Evolutionary conservation across 1,139 yeast species (phyloP).

Genomic region (Sugiyamaella novakii): DNA sequence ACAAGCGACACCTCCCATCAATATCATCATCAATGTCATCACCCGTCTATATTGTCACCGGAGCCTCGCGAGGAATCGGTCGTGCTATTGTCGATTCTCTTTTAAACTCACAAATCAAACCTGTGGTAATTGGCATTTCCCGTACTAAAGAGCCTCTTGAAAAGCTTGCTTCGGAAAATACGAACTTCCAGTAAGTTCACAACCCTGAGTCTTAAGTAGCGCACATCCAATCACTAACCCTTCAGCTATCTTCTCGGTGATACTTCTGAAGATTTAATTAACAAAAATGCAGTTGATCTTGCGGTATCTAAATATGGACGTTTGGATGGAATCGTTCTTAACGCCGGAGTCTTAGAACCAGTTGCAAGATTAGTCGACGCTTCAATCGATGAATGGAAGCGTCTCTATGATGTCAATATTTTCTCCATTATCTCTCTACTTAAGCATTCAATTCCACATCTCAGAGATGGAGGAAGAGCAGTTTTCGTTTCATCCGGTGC

Average conservation of each 20-base stretch:
- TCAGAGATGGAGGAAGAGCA: conserved; percentile 60
- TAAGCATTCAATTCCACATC: conserved; percentile 53
- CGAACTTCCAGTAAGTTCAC: conserved; percentile 47
- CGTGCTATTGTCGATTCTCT: conserved; percentile 62
- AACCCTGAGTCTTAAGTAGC: neutral
- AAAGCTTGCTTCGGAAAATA: conserved; percentile 42
- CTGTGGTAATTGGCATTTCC: conserved; percentile 71
- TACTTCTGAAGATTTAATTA: conserved; percentile 50
- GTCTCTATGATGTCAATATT: conserved; percentile 72
- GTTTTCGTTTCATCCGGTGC: conserved; percentile 90
- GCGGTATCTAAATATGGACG: conserved; percentile 59
- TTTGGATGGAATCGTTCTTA: conserved; percentile 71
- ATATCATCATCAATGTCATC: conserved; percentile 4
- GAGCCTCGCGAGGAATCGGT: conserved; percentile 77
- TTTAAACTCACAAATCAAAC: conserved; percentile 42
- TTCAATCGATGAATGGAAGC: conserved; percentile 59
- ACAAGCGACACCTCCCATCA: neutral
- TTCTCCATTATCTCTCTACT: conserved; percentile 68
- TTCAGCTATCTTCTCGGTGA: conserved; percentile 57
- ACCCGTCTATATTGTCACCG: conserved; percentile 58
- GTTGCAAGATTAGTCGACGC: conserved; percentile 59
- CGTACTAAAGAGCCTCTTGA: conserved; percentile 56
- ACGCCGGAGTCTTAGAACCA: conserved; percentile 88
- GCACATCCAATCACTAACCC: conserved; percentile 14
- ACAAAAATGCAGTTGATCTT: conserved; percentile 48